Conservation (phyloP, 371 early-diverging fungal species). For the Polyrhizophydium stewartii region DNA sequence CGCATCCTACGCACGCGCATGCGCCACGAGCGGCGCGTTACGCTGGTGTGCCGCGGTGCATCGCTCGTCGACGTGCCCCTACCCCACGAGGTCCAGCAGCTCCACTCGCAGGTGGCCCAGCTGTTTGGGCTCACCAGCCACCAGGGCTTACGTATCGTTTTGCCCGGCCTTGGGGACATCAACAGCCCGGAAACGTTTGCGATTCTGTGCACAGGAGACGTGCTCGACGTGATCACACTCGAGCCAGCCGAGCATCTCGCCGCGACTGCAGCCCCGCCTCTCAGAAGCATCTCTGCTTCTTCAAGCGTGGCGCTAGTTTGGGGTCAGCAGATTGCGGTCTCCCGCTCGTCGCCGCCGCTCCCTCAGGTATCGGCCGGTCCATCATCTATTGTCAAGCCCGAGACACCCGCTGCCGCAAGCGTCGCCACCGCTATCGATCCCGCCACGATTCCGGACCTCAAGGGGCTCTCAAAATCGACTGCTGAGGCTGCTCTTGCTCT, state of each 20-base stretch:
- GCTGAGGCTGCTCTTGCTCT: neutral
- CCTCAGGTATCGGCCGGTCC: too few relatives aligned
- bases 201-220: neutral
- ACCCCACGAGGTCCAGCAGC: neutral
- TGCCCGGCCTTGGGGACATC: neutral
- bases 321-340: too few relatives aligned
- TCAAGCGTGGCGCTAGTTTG: too few relatives aligned
- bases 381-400: too few relatives aligned
- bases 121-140: neutral
- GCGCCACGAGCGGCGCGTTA: neutral
- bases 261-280: too few relatives aligned
- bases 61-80: conserved; percentile 3
- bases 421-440: neutral
- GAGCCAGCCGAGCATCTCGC: too few relatives aligned
- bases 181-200: neutral
- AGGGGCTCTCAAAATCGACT: neutral
- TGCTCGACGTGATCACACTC: neutral
- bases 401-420: neutral
- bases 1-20: neutral
- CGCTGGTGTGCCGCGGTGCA: neutral
- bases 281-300: too few relatives aligned
- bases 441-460: neutral
- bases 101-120: neutral
- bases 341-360: too few relatives aligned
- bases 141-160: neutral